phyloP scores from a whole-genome alignment of 139 green algal species.

The Coccomyxa sp. region DNA sequence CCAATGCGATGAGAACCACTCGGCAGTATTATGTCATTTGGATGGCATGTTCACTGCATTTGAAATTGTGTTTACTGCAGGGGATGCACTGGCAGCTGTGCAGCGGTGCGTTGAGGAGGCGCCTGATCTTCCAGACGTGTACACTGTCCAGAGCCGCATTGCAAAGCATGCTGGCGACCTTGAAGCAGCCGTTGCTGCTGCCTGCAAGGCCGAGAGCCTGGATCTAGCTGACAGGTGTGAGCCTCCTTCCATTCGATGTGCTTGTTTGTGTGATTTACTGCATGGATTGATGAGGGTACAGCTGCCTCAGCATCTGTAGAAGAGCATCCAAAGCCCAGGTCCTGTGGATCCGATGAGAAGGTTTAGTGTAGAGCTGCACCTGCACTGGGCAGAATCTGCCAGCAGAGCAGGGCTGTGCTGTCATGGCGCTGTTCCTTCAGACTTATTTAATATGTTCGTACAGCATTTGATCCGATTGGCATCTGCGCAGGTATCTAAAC shows the following conservation, averaged over 20 bases:
- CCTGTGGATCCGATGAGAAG: too few relatives aligned
- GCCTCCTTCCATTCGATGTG: background rate
- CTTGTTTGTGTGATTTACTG: too few relatives aligned
- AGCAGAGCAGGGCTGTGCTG: too few relatives aligned
- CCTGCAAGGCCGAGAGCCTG: slow-evolving; percentile 63
- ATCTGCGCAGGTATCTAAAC: slow-evolving; percentile 84
- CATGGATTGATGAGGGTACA: too few relatives aligned
- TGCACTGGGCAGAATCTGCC: too few relatives aligned
- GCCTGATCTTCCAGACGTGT: slow-evolving; percentile 74
- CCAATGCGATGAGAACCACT: too few relatives aligned
- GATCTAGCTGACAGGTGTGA: slow-evolving; percentile 86
- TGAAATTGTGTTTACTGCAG: background rate
- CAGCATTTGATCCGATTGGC: background rate
- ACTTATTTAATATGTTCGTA: background rate
- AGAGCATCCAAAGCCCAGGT: too few relatives aligned
- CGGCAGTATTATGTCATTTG: too few relatives aligned
- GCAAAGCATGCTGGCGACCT: slow-evolving; percentile 74
- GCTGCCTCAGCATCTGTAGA: too few relatives aligned
- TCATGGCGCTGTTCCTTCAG: too few relatives aligned
- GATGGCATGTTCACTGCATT: too few relatives aligned
- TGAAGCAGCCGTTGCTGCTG: slow-evolving; percentile 48
- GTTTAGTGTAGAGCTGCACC: too few relatives aligned
- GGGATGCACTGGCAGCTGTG: slow-evolving; percentile 58
- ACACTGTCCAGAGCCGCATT: slow-evolving; percentile 53
- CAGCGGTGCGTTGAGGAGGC: slow-evolving; percentile 59